These are phyloP conservation scores for Hypsizygus ulmarius DNA, from an alignment of 1,284 basidiomycete genomes.

Conservation along the genomic window DNA sequence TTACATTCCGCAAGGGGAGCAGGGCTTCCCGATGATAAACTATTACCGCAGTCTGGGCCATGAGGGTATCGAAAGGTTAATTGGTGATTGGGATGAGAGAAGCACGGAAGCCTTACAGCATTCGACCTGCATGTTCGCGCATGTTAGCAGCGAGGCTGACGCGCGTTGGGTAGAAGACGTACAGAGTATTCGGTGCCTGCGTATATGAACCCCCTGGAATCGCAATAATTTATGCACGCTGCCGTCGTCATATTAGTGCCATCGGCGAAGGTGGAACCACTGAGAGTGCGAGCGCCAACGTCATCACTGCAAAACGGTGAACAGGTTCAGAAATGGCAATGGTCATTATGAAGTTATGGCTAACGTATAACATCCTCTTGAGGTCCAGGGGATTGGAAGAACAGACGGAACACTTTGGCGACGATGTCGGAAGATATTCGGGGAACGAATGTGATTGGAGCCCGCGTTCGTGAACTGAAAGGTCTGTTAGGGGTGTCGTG, in stretches of 20 bases:
- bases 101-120: conserved; percentile 47
- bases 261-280: conserved; percentile 41
- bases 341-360: conserved; percentile 22
- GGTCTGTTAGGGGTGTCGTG: conserved; percentile 4
- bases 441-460: conserved; percentile 23
- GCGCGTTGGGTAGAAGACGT: conserved; percentile 16
- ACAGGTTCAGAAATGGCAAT: conserved; percentile 4
- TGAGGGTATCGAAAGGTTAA: conserved; percentile 8
- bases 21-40: conserved; percentile 44
- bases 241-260: conserved; percentile 61
- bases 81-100: conserved; percentile 11
- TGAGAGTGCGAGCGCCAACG: conserved; percentile 50
- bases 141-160: conserved; percentile 4
- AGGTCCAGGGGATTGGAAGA: conserved; percentile 56
- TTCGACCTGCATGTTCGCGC: conserved; percentile 32
- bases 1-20: conserved; percentile 55
- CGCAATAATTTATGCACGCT: conserved; percentile 61
- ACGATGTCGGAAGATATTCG: conserved; percentile 25
- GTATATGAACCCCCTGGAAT: conserved; percentile 47
- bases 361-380: conserved; percentile 64
- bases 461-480: conserved; percentile 27
- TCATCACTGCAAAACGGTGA: conserved; percentile 43
- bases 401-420: conserved; percentile 37
- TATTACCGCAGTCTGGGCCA: conserved; percentile 59
- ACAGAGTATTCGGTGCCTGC: conserved; percentile 59